These are phyloP conservation scores for Royoungia palumana DNA, from an alignment of 768 basidiomycete species.

Conservation along the genomic window DNA sequence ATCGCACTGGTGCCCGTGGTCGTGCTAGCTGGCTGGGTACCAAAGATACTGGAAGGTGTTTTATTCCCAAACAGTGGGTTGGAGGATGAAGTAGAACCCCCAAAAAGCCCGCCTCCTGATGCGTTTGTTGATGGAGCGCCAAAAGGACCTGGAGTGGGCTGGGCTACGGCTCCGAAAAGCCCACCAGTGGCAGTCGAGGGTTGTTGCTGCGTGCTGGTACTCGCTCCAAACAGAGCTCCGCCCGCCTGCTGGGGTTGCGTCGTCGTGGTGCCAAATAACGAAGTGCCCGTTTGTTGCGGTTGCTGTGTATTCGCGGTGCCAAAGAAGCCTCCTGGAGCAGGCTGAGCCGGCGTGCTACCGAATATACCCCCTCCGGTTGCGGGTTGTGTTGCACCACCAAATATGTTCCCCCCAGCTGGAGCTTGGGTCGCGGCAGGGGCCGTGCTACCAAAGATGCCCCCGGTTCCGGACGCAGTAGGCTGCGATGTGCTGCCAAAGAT, in stretches of 20 bases:
- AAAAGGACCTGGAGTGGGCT: conserved; percentile 27
- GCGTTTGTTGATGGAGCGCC: conserved; percentile 19
- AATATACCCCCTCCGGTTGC: conserved; percentile 21
- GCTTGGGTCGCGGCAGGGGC: conserved; percentile 1
- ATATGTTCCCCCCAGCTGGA: conserved; percentile 19
- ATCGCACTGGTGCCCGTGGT: conserved; percentile 9
- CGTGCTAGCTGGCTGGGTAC: conserved; percentile 26
- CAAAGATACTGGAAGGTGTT: conserved; percentile 27
- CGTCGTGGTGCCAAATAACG: conserved; percentile 21
- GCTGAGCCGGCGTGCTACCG: conserved; percentile 19
- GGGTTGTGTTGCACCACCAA: conserved; percentile 17
- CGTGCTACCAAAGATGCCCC: conserved; percentile 11
- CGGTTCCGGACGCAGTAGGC: conserved; percentile 11
- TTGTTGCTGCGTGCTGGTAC: conserved; percentile 18
- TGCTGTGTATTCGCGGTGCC: conserved; percentile 15
- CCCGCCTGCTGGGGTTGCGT: conserved; percentile 21
- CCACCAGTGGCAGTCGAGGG: conserved; percentile 16
- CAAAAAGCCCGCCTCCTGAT: conserved; percentile 26
- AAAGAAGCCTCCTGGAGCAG: conserved; percentile 25
- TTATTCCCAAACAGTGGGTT: conserved; percentile 38
- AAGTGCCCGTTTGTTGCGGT: conserved; percentile 11
- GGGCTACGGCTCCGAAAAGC: conserved; percentile 24
- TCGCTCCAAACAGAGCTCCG: conserved; percentile 14
- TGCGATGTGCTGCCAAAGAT: conserved; percentile 16
- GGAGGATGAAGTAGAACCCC: conserved; percentile 21